Conservation (phyloP, 2,329 filamentous ascomycete species). For the Diaporthe ampelina region DNA sequence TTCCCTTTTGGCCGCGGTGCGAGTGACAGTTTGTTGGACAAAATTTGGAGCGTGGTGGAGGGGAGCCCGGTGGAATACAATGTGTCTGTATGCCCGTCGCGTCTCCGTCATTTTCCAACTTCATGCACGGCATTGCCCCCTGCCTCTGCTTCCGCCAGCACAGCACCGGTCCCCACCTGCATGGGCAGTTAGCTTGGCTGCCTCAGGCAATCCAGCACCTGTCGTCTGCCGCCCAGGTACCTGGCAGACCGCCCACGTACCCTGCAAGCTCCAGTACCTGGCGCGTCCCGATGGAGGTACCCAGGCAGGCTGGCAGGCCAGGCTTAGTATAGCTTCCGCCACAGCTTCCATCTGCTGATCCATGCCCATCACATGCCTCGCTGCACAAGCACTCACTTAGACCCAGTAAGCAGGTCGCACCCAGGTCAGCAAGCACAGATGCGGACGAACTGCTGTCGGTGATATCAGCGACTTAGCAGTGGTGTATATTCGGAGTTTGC, state of each 20-base stretch:
- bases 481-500: too few species aligned
- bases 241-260: constrained; percentile 3
- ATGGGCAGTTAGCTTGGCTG: constrained; percentile 31
- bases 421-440: constrained; percentile 18
- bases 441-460: not conserved
- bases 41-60: constrained; percentile 37
- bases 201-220: constrained; percentile 24
- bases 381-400: constrained; percentile 6
- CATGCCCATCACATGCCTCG: constrained; percentile 20
- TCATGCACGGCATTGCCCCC: constrained; percentile 37
- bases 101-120: constrained; percentile 36
- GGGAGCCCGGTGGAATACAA: constrained; percentile 12
- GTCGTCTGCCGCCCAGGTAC: not conserved
- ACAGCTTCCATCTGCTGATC: constrained; percentile 32
- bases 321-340: constrained; percentile 29
- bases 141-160: constrained; percentile 21
- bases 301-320: not conserved
- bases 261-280: constrained; percentile 33
- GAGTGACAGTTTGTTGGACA: constrained; percentile 21
- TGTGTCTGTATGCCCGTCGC: constrained; percentile 25
- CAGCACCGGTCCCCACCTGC: constrained; percentile 28
- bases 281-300: not conserved
- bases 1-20: constrained; percentile 1
- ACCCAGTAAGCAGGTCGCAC: constrained; percentile 1
- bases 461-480: not conserved